These are phyloP conservation scores for Calcarisporium arbuscula DNA, from an alignment of 2,329 filamentous ascomycete genomes.

Conservation along the genomic window DNA sequence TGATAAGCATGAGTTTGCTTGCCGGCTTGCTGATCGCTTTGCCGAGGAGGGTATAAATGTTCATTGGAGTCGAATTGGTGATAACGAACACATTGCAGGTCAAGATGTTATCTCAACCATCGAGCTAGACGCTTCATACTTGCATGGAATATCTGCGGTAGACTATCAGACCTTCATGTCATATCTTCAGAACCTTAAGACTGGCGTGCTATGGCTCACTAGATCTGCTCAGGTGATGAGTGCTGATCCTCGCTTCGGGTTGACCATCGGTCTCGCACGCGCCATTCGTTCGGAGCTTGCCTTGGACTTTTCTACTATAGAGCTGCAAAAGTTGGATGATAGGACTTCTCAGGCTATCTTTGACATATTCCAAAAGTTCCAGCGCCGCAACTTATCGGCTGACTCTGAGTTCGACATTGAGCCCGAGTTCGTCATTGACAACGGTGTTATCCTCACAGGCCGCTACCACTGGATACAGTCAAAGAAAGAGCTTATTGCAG, in stretches of 20 bases:
- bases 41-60: slow-evolving; percentile 2
- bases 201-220: slow-evolving; percentile 9
- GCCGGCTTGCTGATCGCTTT: slow-evolving; percentile 3
- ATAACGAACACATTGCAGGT: background rate
- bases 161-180: slow-evolving; percentile 10
- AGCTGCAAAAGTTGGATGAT: too few species aligned
- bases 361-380: too few species aligned
- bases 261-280: slow-evolving; percentile 5
- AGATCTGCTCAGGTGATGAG: slow-evolving; percentile 4
- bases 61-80: slow-evolving; percentile 3
- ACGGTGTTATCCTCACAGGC: background rate
- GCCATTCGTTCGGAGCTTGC: slow-evolving; percentile 6
- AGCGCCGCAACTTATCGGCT: too few species aligned
- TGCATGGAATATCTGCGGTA: slow-evolving; percentile 8
- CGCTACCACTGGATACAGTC: slow-evolving; percentile 8
- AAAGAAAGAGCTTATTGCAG: background rate
- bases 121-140: slow-evolving; percentile 13
- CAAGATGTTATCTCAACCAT: slow-evolving; percentile 10
- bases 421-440: background rate
- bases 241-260: slow-evolving; percentile 6
- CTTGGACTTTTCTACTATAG: slow-evolving; percentile 8
- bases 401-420: too few species aligned
- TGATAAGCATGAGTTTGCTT: slow-evolving; percentile 5
- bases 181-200: slow-evolving; percentile 10
- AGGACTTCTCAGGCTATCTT: too few species aligned